Evolutionary conservation across 1,139 yeast species (phyloP).

Genomic region (Sugiyamaella castrensis): DNA sequence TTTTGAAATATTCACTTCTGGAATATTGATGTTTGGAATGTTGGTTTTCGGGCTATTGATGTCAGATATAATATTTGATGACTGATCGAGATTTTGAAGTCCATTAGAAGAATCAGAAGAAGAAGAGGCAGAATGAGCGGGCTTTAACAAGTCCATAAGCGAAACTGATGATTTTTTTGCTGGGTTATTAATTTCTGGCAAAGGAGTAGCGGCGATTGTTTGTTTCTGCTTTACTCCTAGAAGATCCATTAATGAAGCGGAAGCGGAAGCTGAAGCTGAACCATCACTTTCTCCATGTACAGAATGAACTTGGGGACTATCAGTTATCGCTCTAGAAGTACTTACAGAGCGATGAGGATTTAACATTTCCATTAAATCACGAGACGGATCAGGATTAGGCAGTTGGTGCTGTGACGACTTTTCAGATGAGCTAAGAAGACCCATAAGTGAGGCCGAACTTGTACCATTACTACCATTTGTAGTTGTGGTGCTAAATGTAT

Average conservation of each 20-base stretch:
- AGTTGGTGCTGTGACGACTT: not conserved
- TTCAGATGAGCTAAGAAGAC: not conserved
- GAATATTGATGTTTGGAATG: not conserved
- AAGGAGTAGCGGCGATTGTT: not conserved
- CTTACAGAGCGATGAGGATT: constrained; percentile 2
- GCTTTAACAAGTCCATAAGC: constrained; percentile 9
- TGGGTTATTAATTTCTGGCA: not conserved
- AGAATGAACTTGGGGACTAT: not conserved
- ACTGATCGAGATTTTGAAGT: not conserved
- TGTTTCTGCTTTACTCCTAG: constrained; percentile 1
- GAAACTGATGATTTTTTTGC: constrained; percentile 1
- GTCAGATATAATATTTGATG: not conserved
- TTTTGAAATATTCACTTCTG: too few relatives aligned
- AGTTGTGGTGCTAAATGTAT: constrained; percentile 2
- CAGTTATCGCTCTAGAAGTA: not conserved
- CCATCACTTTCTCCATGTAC: not conserved
- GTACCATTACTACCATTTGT: constrained; percentile 7
- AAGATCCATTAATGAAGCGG: constrained; percentile 10
- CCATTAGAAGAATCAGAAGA: not conserved
- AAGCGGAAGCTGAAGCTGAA: not conserved
- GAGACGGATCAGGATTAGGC: not conserved
- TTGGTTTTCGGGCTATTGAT: not conserved
- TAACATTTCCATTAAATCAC: constrained; percentile 8
- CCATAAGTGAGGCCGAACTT: constrained; percentile 9
- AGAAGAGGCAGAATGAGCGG: not conserved